A percentile compares a stretch with the other conserved stretches of the same genome.
These are phyloP conservation scores for Leavenworthia alabamica DNA, from an alignment of 345 rosid species.

Conservation along the genomic window DNA sequence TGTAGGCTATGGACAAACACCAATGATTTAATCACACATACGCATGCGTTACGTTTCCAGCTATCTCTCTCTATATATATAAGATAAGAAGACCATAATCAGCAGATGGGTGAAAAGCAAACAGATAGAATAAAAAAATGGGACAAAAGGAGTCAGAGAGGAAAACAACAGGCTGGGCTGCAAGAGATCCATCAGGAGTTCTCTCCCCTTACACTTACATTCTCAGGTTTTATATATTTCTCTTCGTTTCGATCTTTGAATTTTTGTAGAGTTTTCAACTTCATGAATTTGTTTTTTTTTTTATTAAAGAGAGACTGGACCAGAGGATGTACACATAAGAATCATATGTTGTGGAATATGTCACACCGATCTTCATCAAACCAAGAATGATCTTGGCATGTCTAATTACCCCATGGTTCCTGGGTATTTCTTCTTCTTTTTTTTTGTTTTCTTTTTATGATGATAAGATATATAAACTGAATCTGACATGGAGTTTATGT, in stretches of 20 bases:
- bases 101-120: constrained; percentile 4
- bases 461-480: not conserved
- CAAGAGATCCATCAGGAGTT: constrained; percentile 61
- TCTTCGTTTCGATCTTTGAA: not conserved
- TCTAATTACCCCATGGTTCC: constrained; percentile 76
- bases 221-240: constrained; percentile 42
- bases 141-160: constrained; percentile 22
- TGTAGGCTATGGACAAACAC: not conserved
- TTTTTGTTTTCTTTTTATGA: not conserved
- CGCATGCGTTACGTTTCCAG: constrained; percentile 21
- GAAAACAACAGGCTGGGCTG: constrained; percentile 62
- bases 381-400: constrained; percentile 55
- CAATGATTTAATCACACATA: not conserved
- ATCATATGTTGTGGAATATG: constrained; percentile 65
- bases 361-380: constrained; percentile 69
- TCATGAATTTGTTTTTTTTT: not conserved
- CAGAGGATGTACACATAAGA: constrained; percentile 57
- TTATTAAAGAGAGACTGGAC: constrained; percentile 53
- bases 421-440: constrained; percentile 37
- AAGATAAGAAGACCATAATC: not conserved
- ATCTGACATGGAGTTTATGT: not conserved
- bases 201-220: constrained; percentile 58
- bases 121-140: constrained; percentile 10
- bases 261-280: not conserved
- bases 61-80: constrained; percentile 5